phyloP scores from a whole-genome alignment of 129 eudicot species.

The Ambrosia trifida region DNA sequence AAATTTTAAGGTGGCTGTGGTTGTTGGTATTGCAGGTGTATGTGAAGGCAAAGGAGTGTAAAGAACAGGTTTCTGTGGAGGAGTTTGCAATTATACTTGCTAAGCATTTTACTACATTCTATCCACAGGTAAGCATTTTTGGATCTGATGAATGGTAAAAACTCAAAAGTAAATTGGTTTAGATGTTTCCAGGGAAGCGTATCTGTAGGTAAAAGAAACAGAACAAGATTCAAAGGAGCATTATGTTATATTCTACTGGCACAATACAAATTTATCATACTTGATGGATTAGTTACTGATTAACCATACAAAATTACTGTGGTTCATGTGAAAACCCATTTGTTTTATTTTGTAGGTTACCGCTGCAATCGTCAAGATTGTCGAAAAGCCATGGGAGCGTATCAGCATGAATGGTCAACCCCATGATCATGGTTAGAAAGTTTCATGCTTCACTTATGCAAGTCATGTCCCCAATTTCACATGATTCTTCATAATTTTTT shows the following conservation, averaged over 20 bases:
- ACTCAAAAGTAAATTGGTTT: background rate
- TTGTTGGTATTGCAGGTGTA: slow-evolving; percentile 62
- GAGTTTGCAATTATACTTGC: slow-evolving; percentile 87
- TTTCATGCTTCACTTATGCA: slow-evolving; percentile 15
- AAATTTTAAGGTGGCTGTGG: background rate
- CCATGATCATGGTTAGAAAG: slow-evolving; percentile 74
- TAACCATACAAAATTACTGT: background rate
- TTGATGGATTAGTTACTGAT: slow-evolving; percentile 8
- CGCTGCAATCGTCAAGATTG: slow-evolving; percentile 67
- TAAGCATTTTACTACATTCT: slow-evolving; percentile 83
- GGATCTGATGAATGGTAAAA: background rate
- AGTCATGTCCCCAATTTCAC: background rate
- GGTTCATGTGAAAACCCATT: slow-evolving; percentile 3
- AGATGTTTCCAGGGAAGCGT: background rate
- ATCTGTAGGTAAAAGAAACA: background rate
- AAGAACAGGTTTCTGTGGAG: slow-evolving; percentile 67
- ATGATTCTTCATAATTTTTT: background rate
- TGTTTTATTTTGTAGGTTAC: slow-evolving; percentile 55
- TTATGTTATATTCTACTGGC: background rate
- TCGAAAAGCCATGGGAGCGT: slow-evolving; percentile 96
- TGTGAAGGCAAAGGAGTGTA: slow-evolving; percentile 95
- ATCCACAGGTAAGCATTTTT: slow-evolving; percentile 60
- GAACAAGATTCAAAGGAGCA: background rate
- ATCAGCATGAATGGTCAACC: slow-evolving; percentile 67
- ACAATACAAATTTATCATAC: slow-evolving; percentile 7